phyloP scores from a whole-genome alignment of 2,329 filamentous ascomycete species.

The Calonectria pseudoreteaudii region DNA sequence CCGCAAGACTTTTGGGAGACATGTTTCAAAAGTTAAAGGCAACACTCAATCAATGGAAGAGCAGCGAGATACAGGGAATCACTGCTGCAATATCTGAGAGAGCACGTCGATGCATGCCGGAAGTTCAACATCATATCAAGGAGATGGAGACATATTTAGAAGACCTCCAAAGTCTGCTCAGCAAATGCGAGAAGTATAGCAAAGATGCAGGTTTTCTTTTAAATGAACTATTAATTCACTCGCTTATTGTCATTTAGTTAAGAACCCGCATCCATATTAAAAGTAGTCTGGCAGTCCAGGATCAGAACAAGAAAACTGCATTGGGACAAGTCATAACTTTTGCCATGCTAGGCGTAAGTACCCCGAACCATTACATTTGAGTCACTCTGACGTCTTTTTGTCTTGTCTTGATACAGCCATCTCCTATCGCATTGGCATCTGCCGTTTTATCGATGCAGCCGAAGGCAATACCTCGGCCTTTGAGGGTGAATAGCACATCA shows the following conservation, averaged over 20 bases:
- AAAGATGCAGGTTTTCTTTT: background rate
- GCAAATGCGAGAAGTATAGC: background rate
- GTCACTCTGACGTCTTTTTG: background rate
- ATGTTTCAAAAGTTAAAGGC: background rate
- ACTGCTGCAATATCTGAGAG: too few species aligned
- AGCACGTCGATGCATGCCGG: background rate
- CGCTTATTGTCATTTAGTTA: background rate
- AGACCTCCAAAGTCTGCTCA: background rate
- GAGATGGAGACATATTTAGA: background rate
- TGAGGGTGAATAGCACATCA: background rate
- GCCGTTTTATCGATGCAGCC: background rate
- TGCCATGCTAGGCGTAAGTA: background rate
- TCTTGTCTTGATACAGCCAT: background rate
- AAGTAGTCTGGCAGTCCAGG: background rate
- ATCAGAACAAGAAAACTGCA: background rate
- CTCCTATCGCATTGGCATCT: background rate
- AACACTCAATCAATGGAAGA: background rate
- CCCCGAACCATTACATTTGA: accelerated
- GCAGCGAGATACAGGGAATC: background rate
- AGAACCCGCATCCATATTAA: background rate
- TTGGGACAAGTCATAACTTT: background rate
- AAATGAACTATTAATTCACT: background rate
- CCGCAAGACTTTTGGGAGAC: background rate
- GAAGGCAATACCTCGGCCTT: background rate
- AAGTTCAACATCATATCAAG: background rate